These are phyloP conservation scores for Pelargonium cotyledonis DNA, from an alignment of 441 rosid genomes.

Conservation along the genomic window DNA sequence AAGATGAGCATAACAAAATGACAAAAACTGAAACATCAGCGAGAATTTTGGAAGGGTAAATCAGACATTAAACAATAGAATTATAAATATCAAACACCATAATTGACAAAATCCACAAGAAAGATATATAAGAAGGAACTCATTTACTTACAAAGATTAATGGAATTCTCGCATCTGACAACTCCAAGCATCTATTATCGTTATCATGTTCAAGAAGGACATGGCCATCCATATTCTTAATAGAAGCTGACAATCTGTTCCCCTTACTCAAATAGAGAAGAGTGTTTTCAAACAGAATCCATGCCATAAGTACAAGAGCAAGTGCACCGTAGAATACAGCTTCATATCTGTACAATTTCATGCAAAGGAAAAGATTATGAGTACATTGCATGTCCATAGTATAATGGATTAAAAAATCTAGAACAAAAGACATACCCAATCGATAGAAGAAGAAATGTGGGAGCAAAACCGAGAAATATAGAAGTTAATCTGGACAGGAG, in stretches of 20 bases:
- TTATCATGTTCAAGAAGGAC: constrained; percentile 41
- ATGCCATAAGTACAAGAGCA: constrained; percentile 68
- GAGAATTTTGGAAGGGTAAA: neutral
- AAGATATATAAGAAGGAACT: constrained; percentile 5
- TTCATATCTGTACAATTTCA: constrained; percentile 62
- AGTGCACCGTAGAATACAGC: constrained; percentile 90
- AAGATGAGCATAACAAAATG: neutral
- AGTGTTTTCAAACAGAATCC: constrained; percentile 80
- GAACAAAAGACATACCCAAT: constrained; percentile 51
- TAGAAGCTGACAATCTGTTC: constrained; percentile 35
- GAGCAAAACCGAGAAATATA: constrained; percentile 87
- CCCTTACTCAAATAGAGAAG: constrained; percentile 41
- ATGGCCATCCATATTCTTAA: constrained; percentile 33
- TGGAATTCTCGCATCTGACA: constrained; percentile 85
- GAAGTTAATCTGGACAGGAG: constrained; percentile 74
- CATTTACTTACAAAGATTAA: constrained; percentile 65
- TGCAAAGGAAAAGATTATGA: constrained; percentile 17
- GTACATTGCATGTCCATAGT: constrained; percentile 1
- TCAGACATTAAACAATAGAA: neutral
- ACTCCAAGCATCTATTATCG: constrained; percentile 63
- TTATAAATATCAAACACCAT: neutral
- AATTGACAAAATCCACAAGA: neutral
- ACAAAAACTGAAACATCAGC: neutral
- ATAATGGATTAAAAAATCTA: neutral
- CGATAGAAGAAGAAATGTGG: constrained; percentile 83